Conservation (phyloP, 495 filamentous ascomycete species). For the Neurospora hispaniola region DNA sequence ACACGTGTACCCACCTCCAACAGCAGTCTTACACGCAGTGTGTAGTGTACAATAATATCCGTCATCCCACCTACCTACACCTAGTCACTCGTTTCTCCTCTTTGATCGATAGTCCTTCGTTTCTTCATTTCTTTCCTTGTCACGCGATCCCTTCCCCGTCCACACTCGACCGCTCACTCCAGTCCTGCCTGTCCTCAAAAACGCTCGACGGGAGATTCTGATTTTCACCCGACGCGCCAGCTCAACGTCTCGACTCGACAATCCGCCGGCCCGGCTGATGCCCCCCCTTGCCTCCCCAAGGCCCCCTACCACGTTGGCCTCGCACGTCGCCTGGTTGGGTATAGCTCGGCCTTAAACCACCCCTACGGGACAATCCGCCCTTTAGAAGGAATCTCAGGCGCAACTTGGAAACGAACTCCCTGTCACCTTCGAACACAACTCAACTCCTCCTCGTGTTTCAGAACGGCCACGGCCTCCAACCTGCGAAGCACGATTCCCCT, state of each 20-base stretch:
- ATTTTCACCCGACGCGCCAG: not conserved
- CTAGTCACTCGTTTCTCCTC: not conserved
- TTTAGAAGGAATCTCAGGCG: not conserved
- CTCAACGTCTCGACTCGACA: not conserved
- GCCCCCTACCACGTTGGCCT: not conserved
- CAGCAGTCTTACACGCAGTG: not conserved
- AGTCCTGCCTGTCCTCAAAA: not conserved
- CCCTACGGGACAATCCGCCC: not conserved
- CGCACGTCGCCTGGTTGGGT: not conserved
- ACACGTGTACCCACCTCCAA: not conserved
- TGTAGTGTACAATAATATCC: not conserved
- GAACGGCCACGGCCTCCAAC: conserved; percentile 25
- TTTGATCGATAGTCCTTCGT: not conserved
- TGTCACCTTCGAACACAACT: conserved; percentile 24
- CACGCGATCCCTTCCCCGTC: not conserved
- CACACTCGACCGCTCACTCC: not conserved
- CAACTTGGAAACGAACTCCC: conserved; percentile 16
- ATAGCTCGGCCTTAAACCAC: not conserved
- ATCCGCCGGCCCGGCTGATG: not conserved
- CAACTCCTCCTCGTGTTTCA: conserved; percentile 37
- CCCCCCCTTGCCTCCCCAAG: conserved; percentile 6
- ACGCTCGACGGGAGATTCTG: not conserved
- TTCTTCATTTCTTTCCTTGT: not conserved
- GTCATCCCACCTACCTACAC: not conserved
- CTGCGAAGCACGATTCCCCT: conserved; percentile 18